Evolutionary conservation across 2,329 filamentous ascomycete genomes (phyloP).

Genomic region (Paecilomyces sp.): DNA sequence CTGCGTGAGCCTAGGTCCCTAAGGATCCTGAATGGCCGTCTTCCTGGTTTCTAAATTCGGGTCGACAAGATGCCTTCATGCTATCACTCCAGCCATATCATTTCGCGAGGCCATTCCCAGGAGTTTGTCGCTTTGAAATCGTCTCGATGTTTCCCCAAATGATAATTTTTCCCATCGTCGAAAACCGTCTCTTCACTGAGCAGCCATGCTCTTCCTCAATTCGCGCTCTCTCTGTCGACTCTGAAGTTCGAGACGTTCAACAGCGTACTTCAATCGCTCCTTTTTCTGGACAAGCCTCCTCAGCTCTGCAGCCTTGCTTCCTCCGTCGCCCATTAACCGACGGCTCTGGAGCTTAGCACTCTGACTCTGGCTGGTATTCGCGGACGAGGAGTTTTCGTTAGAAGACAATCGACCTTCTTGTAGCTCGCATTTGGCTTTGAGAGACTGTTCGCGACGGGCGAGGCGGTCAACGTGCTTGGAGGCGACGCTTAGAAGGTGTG

Average conservation of each 20-base stretch:
- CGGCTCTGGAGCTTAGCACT: neutral
- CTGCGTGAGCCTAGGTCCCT: neutral
- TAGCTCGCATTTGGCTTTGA: conserved; percentile 75
- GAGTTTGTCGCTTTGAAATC: neutral
- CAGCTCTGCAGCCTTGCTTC: conserved; percentile 50
- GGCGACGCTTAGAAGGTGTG: conserved; percentile 71
- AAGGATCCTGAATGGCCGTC: neutral
- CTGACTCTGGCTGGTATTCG: neutral
- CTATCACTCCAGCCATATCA: neutral
- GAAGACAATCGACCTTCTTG: conserved; percentile 64
- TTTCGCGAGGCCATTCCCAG: neutral
- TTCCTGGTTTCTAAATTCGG: neutral
- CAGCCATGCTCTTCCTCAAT: conserved; percentile 65
- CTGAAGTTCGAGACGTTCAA: conserved; percentile 78
- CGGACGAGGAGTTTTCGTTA: conserved; percentile 25
- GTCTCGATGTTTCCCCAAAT: neutral
- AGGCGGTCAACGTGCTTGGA: conserved; percentile 76
- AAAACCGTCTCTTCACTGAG: conserved; percentile 22
- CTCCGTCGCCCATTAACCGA: conserved; percentile 5
- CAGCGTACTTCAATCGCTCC: conserved; percentile 77
- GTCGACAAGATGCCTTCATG: neutral
- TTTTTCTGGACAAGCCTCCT: conserved; percentile 71
- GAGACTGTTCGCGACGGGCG: conserved; percentile 71
- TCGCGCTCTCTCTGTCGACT: conserved; percentile 69
- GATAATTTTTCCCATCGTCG: neutral